These are phyloP conservation scores for Citeromyces matritensis DNA, from an alignment of 805 yeast genomes.

Conservation along the genomic window DNA sequence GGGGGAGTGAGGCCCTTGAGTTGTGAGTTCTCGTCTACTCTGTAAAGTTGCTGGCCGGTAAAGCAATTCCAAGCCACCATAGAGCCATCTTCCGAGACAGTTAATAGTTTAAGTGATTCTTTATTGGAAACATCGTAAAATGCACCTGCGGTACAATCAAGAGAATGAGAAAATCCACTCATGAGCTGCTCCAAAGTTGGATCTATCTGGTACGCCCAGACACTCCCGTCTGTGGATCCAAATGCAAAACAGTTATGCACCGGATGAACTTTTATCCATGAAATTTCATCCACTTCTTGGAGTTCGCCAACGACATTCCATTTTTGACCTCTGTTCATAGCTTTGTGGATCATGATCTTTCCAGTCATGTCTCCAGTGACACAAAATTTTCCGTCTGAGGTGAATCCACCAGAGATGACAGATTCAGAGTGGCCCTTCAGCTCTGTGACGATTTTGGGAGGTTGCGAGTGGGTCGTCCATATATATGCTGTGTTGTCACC, in stretches of 20 bases:
- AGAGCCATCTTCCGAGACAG: slow-evolving; percentile 75
- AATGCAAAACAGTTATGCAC: slow-evolving; percentile 66
- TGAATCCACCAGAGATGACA: slow-evolving; percentile 72
- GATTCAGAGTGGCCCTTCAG: slow-evolving; percentile 78
- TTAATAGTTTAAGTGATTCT: slow-evolving; percentile 48
- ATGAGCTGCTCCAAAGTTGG: slow-evolving; percentile 52
- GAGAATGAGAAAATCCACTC: slow-evolving; percentile 70
- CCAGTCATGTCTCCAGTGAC: slow-evolving; percentile 96
- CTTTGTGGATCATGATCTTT: slow-evolving; percentile 54
- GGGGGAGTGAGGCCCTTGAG: slow-evolving; percentile 70
- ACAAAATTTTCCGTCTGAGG: slow-evolving; percentile 65
- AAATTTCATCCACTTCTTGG: slow-evolving; percentile 83
- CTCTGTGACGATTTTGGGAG: slow-evolving; percentile 68
- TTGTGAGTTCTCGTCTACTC: slow-evolving; percentile 44
- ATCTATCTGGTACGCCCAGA: slow-evolving; percentile 78
- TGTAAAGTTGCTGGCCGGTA: slow-evolving; percentile 56
- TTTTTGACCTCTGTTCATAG: slow-evolving; percentile 64
- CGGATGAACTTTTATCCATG: slow-evolving; percentile 77
- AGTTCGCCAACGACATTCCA: slow-evolving; percentile 62
- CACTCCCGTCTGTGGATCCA: slow-evolving; percentile 87
- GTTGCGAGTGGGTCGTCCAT: slow-evolving; percentile 86
- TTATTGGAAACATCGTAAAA: slow-evolving; percentile 50
- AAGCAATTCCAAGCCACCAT: slow-evolving; percentile 85
- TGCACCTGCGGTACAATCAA: slow-evolving; percentile 67
- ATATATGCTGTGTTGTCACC: slow-evolving; percentile 82